Percentiles rank a stretch among this genome's conserved stretches.
phyloP scores from a whole-genome alignment of 129 eudicot species.

The Sambucus nigra region DNA sequence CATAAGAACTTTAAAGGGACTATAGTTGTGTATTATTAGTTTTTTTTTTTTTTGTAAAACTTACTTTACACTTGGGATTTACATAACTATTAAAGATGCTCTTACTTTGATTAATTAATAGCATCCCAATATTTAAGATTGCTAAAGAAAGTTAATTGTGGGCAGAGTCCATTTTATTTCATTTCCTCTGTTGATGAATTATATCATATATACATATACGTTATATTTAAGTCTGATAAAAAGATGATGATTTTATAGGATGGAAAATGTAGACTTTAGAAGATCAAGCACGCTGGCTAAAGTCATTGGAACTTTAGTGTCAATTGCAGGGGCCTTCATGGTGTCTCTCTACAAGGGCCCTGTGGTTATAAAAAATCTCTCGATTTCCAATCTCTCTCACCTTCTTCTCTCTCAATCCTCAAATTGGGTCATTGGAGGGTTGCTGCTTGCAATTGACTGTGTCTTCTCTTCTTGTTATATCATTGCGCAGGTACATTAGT shows the following conservation, averaged over 20 bases:
- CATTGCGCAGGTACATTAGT: conserved; percentile 46
- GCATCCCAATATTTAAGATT: too few species aligned
- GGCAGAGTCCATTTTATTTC: too few species aligned
- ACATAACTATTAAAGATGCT: too few species aligned
- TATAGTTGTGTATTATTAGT: too few species aligned
- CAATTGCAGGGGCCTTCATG: conserved; percentile 65
- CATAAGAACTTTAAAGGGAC: too few species aligned
- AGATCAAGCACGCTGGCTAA: conserved; percentile 48
- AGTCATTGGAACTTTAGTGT: conserved; percentile 53
- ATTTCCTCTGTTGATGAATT: too few species aligned
- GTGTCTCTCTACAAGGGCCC: conserved; percentile 76
- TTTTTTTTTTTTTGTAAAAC: too few species aligned
- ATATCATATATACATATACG: too few species aligned
- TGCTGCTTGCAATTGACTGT: conserved; percentile 44
- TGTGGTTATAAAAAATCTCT: conserved; percentile 15
- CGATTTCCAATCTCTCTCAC: conserved; percentile 12
- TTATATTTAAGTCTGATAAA: too few species aligned
- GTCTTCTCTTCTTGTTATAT: conserved; percentile 34
- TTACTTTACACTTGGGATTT: too few species aligned
- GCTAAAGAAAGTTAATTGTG: too few species aligned
- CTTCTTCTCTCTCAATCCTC: conserved; percentile 30
- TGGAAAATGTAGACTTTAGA: conserved; percentile 46
- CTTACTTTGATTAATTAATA: too few species aligned
- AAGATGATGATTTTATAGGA: conserved; percentile 30
- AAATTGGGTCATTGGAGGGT: conserved; percentile 65